These are phyloP conservation scores for Eutypella sp. DNA, from an alignment of 2,329 filamentous ascomycete genomes.

Conservation along the genomic window DNA sequence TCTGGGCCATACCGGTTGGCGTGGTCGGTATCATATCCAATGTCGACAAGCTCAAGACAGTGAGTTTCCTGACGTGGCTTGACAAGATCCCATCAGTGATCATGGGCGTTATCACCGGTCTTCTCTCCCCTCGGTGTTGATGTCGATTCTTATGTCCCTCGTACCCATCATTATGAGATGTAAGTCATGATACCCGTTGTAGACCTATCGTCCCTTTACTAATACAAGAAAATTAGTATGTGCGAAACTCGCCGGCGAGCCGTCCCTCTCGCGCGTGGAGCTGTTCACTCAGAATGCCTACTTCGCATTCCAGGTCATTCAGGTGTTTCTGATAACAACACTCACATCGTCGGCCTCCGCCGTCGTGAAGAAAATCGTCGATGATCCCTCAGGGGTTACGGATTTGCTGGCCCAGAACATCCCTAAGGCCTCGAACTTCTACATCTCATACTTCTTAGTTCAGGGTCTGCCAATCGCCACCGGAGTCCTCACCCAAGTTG, in stretches of 20 bases:
- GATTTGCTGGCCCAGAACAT: constrained; percentile 66
- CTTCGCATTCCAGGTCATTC: constrained; percentile 85
- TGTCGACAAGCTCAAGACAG: constrained; percentile 60
- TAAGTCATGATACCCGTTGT: constrained; percentile 34
- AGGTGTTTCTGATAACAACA: constrained; percentile 87
- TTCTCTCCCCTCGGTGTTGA: constrained; percentile 73
- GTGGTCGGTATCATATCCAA: constrained; percentile 85
- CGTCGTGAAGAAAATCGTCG: constrained; percentile 56
- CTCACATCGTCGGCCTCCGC: constrained; percentile 74
- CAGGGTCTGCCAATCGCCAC: constrained; percentile 81
- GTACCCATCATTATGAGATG: constrained; percentile 77
- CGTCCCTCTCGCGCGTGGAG: constrained; percentile 75
- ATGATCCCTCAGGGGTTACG: constrained; percentile 58
- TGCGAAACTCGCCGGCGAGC: constrained; percentile 75
- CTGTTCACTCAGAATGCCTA: constrained; percentile 87
- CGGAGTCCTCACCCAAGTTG: constrained; percentile 64
- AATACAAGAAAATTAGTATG: constrained; percentile 49
- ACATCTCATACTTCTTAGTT: constrained; percentile 90
- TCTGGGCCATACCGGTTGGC: constrained; percentile 75
- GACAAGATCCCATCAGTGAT: constrained; percentile 64
- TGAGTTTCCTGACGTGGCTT: constrained; percentile 69
- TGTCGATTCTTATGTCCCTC: constrained; percentile 81
- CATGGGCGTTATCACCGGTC: constrained; percentile 76
- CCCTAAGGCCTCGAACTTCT: constrained; percentile 86
- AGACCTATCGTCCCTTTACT: constrained; percentile 7